These are phyloP conservation scores for Sphaerosporella brunnea DNA, from an alignment of 495 filamentous ascomycete species.

Conservation along the genomic window DNA sequence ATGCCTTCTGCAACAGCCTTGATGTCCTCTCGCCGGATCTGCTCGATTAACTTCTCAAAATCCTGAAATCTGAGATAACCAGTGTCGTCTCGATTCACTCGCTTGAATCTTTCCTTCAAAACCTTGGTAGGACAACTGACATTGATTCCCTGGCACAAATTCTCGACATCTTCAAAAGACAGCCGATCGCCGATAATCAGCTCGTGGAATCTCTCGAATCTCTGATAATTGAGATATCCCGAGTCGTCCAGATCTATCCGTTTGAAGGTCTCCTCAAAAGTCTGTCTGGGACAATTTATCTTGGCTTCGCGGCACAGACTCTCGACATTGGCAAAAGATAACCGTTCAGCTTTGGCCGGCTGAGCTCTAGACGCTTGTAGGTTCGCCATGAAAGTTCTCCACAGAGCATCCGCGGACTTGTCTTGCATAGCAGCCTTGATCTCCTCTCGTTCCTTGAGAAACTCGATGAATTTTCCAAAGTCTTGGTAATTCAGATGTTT, in stretches of 20 bases:
- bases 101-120: too few relatives aligned
- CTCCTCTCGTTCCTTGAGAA: conserved; percentile 69
- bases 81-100: too few relatives aligned
- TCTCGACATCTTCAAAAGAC: too few relatives aligned
- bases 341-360: conserved; percentile 41
- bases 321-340: conserved; percentile 60
- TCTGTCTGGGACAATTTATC: conserved; percentile 63
- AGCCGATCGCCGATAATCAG: too few relatives aligned
- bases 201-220: conserved; percentile 67
- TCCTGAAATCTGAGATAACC: too few relatives aligned
- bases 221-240: conserved; percentile 49
- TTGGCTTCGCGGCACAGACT: conserved; percentile 70
- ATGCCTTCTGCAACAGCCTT: too few relatives aligned
- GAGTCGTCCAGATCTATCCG: conserved; percentile 44
- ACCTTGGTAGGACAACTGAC: too few relatives aligned
- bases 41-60: too few relatives aligned
- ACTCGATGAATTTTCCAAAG: conserved; percentile 62
- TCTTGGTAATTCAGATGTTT: conserved; percentile 53
- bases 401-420: too few relatives aligned
- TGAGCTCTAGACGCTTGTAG: conserved; percentile 11
- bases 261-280: conserved; percentile 54
- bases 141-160: too few relatives aligned
- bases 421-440: neutral
- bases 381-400: too few relatives aligned
- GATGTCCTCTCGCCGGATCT: too few relatives aligned